Percentiles rank a stretch among this genome's conserved stretches.
Conservation (phyloP, 345 rosid genomes). For the Rhodomyrtus tomentosa region DNA sequence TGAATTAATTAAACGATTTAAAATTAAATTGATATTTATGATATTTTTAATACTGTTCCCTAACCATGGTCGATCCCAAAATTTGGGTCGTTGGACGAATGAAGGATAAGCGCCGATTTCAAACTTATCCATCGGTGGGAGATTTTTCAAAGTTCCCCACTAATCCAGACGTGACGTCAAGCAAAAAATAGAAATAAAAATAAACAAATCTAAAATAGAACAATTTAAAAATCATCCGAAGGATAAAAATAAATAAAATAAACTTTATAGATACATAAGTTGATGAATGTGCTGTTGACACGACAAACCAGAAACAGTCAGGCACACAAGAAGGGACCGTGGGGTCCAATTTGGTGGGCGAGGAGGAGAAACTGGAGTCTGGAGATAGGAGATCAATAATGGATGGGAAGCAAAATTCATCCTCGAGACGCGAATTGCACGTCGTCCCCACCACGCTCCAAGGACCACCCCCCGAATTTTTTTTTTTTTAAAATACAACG, state of each 20-base stretch:
- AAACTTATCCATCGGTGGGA: background rate
- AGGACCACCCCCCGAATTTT: too few relatives aligned
- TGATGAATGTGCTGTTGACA: background rate
- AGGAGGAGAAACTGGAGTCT: background rate
- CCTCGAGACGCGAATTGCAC: background rate
- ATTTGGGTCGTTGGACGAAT: background rate
- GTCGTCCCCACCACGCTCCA: background rate
- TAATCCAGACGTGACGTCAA: background rate
- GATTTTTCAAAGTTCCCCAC: background rate
- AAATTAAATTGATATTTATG: rapidly evolving
- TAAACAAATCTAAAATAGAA: background rate
- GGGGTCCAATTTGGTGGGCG: background rate
- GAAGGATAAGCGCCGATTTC: background rate
- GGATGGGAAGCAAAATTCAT: background rate
- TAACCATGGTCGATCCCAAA: background rate
- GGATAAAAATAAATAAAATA: background rate
- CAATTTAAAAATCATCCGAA: background rate
- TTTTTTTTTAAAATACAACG: too few relatives aligned
- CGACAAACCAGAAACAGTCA: background rate
- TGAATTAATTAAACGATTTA: background rate
- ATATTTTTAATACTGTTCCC: background rate
- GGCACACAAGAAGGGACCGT: background rate
- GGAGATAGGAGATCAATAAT: background rate
- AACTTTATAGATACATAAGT: background rate
- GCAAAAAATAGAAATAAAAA: background rate